Conservation (phyloP, 2,329 filamentous ascomycete species). For the Magnaporthiopsis incrustans region DNA sequence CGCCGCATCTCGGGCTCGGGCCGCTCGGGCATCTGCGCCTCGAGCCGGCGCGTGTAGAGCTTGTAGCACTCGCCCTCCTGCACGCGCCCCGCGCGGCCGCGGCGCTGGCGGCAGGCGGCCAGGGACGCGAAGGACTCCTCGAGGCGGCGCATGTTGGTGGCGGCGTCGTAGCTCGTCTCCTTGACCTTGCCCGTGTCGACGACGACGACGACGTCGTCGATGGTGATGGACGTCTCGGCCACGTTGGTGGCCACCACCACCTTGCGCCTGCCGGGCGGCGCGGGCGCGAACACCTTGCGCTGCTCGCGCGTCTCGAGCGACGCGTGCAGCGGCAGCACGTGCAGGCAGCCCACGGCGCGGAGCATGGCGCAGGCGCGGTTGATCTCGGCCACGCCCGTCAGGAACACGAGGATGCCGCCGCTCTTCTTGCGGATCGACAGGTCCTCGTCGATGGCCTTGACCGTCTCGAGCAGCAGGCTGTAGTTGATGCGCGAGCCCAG, state of each 20-base stretch:
- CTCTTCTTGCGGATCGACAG: slow-evolving; percentile 56
- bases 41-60: slow-evolving; percentile 80
- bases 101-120: slow-evolving; percentile 88
- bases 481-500: slow-evolving; percentile 87
- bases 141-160: slow-evolving; percentile 88
- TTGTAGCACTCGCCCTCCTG: slow-evolving; percentile 91
- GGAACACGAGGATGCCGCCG: slow-evolving; percentile 90
- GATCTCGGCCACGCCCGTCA: slow-evolving; percentile 89
- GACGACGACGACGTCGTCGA: slow-evolving; percentile 92
- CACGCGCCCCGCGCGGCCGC: slow-evolving; percentile 89
- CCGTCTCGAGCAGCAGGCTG: slow-evolving; percentile 70
- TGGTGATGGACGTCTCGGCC: slow-evolving; percentile 96
- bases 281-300: slow-evolving; percentile 69
- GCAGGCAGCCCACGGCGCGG: slow-evolving; percentile 44
- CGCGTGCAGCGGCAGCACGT: slow-evolving; percentile 84
- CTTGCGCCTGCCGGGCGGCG: slow-evolving; percentile 78
- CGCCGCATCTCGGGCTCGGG: slow-evolving; percentile 91
- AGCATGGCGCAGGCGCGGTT: slow-evolving; percentile 68
- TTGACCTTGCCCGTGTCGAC: slow-evolving; percentile 95
- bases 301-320: slow-evolving; percentile 86
- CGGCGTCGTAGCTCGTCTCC: slow-evolving; percentile 87
- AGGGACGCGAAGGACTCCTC: slow-evolving; percentile 93
- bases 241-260: slow-evolving; percentile 94
- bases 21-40: slow-evolving; percentile 77
- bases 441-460: slow-evolving; percentile 72